These are phyloP conservation scores for Trebouxia sp. DNA, from an alignment of 139 green algal genomes.

Conservation along the genomic window DNA sequence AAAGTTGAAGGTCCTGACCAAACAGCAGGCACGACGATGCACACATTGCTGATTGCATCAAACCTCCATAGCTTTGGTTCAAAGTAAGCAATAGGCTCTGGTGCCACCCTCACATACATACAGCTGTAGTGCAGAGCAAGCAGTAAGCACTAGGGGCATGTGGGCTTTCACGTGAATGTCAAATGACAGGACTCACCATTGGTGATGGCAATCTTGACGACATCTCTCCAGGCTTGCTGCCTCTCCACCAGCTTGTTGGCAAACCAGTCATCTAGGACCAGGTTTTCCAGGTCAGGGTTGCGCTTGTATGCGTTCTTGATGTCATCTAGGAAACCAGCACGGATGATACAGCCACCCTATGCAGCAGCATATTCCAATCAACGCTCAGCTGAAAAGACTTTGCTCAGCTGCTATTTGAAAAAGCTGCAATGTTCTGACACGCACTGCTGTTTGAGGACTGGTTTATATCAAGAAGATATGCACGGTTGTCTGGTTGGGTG, in stretches of 20 bases:
- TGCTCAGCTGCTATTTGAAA: not conserved
- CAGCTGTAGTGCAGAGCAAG: too few species aligned
- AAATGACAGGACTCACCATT: slow-evolving; percentile 27
- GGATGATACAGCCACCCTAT: slow-evolving; percentile 99
- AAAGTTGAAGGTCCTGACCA: too few species aligned
- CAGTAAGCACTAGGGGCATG: too few species aligned
- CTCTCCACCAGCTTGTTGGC: slow-evolving; percentile 74
- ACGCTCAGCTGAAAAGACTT: not conserved
- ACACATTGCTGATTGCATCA: too few species aligned
- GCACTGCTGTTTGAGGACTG: too few species aligned
- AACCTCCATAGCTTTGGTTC: too few species aligned
- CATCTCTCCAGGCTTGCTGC: slow-evolving; percentile 84
- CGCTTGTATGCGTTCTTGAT: slow-evolving; percentile 93
- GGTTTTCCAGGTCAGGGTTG: slow-evolving; percentile 79
- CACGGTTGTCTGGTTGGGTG: too few species aligned
- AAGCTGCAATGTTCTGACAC: not conserved
- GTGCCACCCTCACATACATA: too few species aligned
- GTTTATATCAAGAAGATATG: too few species aligned
- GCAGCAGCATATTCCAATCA: slow-evolving; percentile 62
- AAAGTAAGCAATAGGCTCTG: too few species aligned
- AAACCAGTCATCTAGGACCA: slow-evolving; percentile 92
- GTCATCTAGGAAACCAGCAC: slow-evolving; percentile 93
- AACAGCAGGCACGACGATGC: too few species aligned
- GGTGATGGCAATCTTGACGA: slow-evolving; percentile 72
- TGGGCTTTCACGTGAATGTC: too few species aligned